These are phyloP conservation scores for Penicillium cataractarum DNA, from an alignment of 495 filamentous ascomycete genomes.

Conservation along the genomic window DNA sequence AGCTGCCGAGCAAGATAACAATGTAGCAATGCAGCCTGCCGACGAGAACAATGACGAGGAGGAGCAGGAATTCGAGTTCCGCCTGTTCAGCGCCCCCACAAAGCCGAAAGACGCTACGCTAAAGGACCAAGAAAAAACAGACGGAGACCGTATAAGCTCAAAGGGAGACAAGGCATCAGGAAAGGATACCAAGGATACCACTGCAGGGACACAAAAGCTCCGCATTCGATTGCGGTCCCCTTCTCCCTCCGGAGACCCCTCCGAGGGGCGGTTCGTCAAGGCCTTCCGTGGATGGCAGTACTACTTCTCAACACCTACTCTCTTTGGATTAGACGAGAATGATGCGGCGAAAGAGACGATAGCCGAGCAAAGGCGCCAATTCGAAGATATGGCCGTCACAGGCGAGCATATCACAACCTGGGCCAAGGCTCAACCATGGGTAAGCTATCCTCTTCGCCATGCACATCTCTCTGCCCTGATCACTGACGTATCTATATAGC, in stretches of 20 bases:
- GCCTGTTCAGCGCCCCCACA: constrained; percentile 45
- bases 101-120: constrained; percentile 16
- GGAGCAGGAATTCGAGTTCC: constrained; percentile 54
- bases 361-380: constrained; percentile 35
- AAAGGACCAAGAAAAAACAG: background rate
- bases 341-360: constrained; percentile 12
- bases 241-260: constrained; percentile 30
- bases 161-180: constrained; percentile 1
- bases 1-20: constrained; percentile 3
- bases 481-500: constrained; percentile 18
- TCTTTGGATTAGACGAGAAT: constrained; percentile 23
- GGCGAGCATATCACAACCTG: constrained; percentile 43
- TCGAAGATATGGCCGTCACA: constrained; percentile 46
- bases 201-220: constrained; percentile 39
- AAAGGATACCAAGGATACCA: background rate
- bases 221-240: constrained; percentile 49
- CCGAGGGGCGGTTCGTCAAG: constrained; percentile 46
- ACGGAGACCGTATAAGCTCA: constrained; percentile 2
- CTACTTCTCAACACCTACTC: constrained; percentile 43
- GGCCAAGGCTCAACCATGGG: constrained; percentile 41
- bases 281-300: constrained; percentile 51
- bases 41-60: constrained; percentile 35
- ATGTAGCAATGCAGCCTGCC: background rate
- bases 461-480: background rate
- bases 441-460: constrained; percentile 22